phyloP scores from a whole-genome alignment of 495 filamentous ascomycete genomes.

The Ramalina intermedia region DNA sequence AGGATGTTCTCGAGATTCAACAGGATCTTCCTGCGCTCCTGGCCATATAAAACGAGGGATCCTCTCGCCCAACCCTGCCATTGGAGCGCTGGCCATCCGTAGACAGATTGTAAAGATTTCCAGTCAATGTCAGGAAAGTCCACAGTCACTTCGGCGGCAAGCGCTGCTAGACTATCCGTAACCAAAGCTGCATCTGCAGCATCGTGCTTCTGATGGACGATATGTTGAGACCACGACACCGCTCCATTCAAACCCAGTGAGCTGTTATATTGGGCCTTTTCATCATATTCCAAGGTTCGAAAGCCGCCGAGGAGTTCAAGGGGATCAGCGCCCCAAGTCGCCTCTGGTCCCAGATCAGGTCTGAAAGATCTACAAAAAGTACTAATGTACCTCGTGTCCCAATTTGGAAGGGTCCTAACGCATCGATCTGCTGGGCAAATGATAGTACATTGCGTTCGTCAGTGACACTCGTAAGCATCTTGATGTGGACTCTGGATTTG shows the following conservation, averaged over 20 bases:
- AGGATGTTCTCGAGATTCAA: conserved; percentile 31
- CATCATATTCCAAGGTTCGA: conserved; percentile 24
- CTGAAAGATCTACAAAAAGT: neutral
- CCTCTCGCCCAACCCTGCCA: conserved; percentile 47
- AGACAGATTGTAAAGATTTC: conserved; percentile 34
- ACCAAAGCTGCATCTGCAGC: conserved; percentile 20
- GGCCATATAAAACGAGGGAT: conserved; percentile 22
- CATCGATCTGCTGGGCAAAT: conserved; percentile 26
- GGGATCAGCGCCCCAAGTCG: conserved; percentile 45
- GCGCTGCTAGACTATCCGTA: neutral
- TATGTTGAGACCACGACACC: conserved; percentile 27
- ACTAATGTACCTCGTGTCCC: conserved; percentile 39
- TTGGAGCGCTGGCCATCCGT: conserved; percentile 46
- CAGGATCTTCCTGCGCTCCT: conserved; percentile 19
- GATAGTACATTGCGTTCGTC: neutral
- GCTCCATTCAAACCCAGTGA: conserved; percentile 35
- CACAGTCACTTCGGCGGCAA: conserved; percentile 13
- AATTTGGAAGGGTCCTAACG: conserved; percentile 46
- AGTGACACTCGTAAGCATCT: neutral
- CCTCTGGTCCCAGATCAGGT: conserved; percentile 26
- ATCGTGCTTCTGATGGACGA: conserved; percentile 15
- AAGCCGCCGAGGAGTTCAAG: conserved; percentile 40
- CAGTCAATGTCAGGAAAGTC: conserved; percentile 36
- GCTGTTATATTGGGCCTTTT: conserved; percentile 27
- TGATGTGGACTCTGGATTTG: neutral